These are phyloP conservation scores for Beta lomatogona DNA, from an alignment of 179 eudicot genomes.

Conservation along the genomic window DNA sequence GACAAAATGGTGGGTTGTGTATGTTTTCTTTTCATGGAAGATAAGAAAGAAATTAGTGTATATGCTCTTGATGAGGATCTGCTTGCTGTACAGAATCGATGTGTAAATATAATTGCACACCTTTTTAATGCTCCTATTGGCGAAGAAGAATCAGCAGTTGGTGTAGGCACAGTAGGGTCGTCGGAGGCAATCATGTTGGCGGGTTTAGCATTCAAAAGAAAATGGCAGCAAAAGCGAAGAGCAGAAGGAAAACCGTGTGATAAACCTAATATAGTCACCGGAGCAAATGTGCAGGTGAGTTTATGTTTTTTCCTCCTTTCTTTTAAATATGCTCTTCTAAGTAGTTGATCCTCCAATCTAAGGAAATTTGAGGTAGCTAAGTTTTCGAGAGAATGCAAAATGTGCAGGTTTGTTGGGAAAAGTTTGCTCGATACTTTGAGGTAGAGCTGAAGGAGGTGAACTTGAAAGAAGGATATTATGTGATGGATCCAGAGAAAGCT, in stretches of 20 bases:
- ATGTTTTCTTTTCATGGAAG: background rate
- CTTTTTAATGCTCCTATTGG: constrained; percentile 30
- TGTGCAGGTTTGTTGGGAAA: too few relatives aligned
- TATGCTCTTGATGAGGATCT: background rate
- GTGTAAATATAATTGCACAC: constrained; percentile 29
- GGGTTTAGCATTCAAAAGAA: constrained; percentile 31
- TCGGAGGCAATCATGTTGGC: constrained; percentile 35
- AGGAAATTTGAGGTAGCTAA: too few relatives aligned
- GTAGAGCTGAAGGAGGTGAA: too few relatives aligned
- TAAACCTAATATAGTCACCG: too few relatives aligned
- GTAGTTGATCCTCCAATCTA: background rate
- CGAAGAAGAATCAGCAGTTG: constrained; percentile 23
- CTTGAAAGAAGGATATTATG: too few relatives aligned
- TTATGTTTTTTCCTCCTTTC: background rate
- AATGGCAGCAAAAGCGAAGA: constrained; percentile 28
- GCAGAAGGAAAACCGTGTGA: background rate
- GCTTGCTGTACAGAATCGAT: constrained; percentile 21
- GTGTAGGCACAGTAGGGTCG: constrained; percentile 31
- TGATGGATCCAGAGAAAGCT: too few relatives aligned
- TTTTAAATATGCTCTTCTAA: background rate
- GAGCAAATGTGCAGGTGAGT: too few relatives aligned
- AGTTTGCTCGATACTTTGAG: too few relatives aligned
- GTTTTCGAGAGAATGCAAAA: too few relatives aligned
- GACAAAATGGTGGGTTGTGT: background rate
- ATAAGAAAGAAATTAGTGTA: background rate